These are phyloP conservation scores for Melanopsichium pennsylvanicum DNA, from an alignment of 1,284 basidiomycete genomes.

Conservation along the genomic window DNA sequence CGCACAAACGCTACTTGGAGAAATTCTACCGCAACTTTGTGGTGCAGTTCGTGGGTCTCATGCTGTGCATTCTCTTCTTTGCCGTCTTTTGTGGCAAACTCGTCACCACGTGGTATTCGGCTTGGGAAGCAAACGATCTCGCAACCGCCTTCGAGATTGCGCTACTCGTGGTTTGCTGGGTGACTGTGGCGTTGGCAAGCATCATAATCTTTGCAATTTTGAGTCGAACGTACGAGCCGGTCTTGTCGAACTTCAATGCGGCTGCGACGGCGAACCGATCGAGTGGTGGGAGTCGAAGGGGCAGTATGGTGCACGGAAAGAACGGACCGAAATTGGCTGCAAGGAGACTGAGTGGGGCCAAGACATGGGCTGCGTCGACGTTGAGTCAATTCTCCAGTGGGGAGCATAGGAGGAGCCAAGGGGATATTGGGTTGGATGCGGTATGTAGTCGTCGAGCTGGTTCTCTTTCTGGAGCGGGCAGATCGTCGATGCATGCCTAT, in stretches of 20 bases:
- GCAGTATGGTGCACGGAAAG: constrained; percentile 3
- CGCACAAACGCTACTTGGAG: constrained; percentile 32
- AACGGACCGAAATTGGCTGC: neutral
- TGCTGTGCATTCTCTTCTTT: constrained; percentile 27
- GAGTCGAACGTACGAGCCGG: constrained; percentile 35
- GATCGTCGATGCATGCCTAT: constrained; percentile 17
- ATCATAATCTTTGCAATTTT: constrained; percentile 30
- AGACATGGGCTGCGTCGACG: constrained; percentile 13
- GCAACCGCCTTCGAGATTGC: constrained; percentile 8
- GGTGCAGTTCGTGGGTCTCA: constrained; percentile 16
- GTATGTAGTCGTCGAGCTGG: constrained; percentile 4
- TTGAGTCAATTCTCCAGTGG: constrained; percentile 15
- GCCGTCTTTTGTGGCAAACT: constrained; percentile 19
- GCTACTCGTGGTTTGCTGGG: constrained; percentile 18
- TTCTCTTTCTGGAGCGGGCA: constrained; percentile 1
- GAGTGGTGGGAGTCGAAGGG: constrained; percentile 3
- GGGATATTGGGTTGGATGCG: constrained; percentile 15
- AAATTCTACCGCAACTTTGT: constrained; percentile 33
- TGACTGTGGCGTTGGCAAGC: constrained; percentile 17
- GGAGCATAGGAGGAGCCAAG: constrained; percentile 2
- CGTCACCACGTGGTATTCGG: constrained; percentile 27
- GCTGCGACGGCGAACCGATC: neutral
- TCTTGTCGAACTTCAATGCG: constrained; percentile 17
- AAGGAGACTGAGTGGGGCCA: constrained; percentile 13
- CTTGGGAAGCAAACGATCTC: constrained; percentile 22